These are phyloP conservation scores for Musa balbisiana DNA, from an alignment of 202 grass and related monocot species.

Conservation along the genomic window DNA sequence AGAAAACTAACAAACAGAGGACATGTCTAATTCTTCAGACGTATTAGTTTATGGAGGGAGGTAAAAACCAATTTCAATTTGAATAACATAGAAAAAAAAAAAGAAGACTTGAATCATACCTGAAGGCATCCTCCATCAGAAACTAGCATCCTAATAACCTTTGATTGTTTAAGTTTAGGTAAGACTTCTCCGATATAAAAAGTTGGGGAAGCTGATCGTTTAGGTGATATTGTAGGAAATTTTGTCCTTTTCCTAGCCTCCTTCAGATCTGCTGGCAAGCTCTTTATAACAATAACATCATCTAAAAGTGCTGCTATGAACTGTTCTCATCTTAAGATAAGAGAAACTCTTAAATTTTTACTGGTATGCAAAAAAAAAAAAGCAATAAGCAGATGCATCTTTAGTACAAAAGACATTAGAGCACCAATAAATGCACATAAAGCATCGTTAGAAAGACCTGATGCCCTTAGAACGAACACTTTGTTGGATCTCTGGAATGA, in stretches of 20 bases:
- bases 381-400: slow-evolving; percentile 15
- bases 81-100: neutral
- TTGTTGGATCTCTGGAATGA: slow-evolving; percentile 96
- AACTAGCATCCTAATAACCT: slow-evolving; percentile 83
- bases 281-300: slow-evolving; percentile 66
- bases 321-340: slow-evolving; percentile 93
- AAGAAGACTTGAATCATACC: slow-evolving; percentile 31
- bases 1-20: neutral
- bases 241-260: slow-evolving; percentile 87
- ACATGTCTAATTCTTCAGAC: neutral
- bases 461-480: slow-evolving; percentile 86
- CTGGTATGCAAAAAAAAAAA: slow-evolving; percentile 37
- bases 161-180: slow-evolving; percentile 74
- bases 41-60: slow-evolving; percentile 1
- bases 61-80: neutral
- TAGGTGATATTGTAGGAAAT: slow-evolving; percentile 85
- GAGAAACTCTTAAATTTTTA: slow-evolving; percentile 95
- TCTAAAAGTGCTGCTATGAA: slow-evolving; percentile 68
- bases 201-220: slow-evolving; percentile 51
- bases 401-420: slow-evolving; percentile 21
- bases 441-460: slow-evolving; percentile 38
- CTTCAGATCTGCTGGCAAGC: slow-evolving; percentile 74
- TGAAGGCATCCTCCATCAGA: slow-evolving; percentile 90
- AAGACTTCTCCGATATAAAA: slow-evolving; percentile 74
- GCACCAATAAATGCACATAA: slow-evolving; percentile 14